These are phyloP conservation scores for Myxozyma udenii DNA, from an alignment of 805 yeast species.

Conservation along the genomic window DNA sequence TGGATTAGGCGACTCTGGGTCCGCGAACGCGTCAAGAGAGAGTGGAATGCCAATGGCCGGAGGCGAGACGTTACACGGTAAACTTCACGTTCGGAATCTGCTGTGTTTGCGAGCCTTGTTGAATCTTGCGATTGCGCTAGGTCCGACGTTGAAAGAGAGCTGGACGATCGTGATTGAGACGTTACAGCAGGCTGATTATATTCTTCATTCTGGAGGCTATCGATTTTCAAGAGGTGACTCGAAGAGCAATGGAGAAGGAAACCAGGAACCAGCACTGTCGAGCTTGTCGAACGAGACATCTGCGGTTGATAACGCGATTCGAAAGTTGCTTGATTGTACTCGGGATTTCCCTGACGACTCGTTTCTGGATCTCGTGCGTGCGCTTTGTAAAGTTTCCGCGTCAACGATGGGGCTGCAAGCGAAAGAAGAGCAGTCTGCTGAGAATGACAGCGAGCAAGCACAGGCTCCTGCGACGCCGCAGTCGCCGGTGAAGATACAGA, in stretches of 20 bases:
- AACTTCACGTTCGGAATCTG: constrained; percentile 62
- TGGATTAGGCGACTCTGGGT: no score
- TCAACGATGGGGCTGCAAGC: constrained; percentile 10
- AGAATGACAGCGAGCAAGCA: no score
- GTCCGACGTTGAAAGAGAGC: constrained; percentile 60
- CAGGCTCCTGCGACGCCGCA: not conserved
- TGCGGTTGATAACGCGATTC: constrained; percentile 52
- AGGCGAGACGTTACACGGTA: constrained; percentile 5
- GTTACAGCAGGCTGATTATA: constrained; percentile 39
- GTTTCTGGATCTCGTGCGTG: constrained; percentile 47
- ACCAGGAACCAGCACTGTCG: not conserved
- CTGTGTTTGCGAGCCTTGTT: constrained; percentile 74
- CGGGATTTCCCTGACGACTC: constrained; percentile 52
- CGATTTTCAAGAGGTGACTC: constrained; percentile 4
- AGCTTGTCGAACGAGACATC: constrained; percentile 20
- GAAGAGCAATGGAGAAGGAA: not conserved
- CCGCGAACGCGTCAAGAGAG: not conserved
- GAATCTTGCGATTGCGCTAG: constrained; percentile 77
- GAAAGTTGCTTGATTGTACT: constrained; percentile 64
- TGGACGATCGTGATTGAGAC: constrained; percentile 67
- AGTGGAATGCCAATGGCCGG: constrained; percentile 1
- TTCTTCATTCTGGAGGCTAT: constrained; percentile 25
- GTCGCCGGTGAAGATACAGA: not conserved
- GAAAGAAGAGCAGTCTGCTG: constrained; percentile 4
- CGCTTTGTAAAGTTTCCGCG: constrained; percentile 44